Evolutionary conservation across 768 basidiomycete species (phyloP).

Genomic region (Hortiboletus flavorubellus): DNA sequence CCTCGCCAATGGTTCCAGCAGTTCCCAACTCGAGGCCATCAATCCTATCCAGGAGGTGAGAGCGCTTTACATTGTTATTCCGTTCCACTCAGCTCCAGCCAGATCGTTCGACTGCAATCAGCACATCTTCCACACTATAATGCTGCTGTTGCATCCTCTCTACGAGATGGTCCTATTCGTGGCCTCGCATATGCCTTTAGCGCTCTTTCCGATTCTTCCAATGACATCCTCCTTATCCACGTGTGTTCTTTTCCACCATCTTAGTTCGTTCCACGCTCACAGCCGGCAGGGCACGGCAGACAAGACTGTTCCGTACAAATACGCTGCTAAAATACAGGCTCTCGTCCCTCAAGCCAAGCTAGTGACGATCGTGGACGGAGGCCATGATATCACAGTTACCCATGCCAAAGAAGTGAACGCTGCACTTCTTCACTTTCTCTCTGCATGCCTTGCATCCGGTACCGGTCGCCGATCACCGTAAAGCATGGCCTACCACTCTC

Average conservation of each 20-base stretch:
- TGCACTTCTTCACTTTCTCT: conserved; percentile 29
- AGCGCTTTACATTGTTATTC: not conserved
- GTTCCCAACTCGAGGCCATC: conserved; percentile 15
- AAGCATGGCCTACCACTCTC: not conserved
- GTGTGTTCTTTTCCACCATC: conserved; percentile 32
- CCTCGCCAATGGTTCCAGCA: conserved; percentile 38
- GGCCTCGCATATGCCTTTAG: conserved; percentile 55
- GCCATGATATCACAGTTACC: conserved; percentile 33
- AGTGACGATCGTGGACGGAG: conserved; percentile 27
- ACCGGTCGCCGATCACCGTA: not conserved
- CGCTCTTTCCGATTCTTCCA: conserved; percentile 44
- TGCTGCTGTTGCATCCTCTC: conserved; percentile 69
- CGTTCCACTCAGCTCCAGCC: not conserved
- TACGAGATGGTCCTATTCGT: conserved; percentile 70
- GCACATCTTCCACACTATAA: conserved; percentile 75
- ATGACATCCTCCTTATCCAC: conserved; percentile 61
- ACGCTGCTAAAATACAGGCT: conserved; percentile 28
- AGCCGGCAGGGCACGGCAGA: conserved; percentile 31
- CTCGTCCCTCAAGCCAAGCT: conserved; percentile 30
- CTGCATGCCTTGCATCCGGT: not conserved
- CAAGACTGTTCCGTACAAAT: conserved; percentile 33
- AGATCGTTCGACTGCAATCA: conserved; percentile 77
- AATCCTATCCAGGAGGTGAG: conserved; percentile 45
- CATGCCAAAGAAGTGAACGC: conserved; percentile 31
- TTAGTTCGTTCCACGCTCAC: not conserved